A percentile compares a stretch with the other conserved stretches of the same genome.
phyloP scores from a whole-genome alignment of 75 land plant genomes.

The Pinus tabuliformis region DNA sequence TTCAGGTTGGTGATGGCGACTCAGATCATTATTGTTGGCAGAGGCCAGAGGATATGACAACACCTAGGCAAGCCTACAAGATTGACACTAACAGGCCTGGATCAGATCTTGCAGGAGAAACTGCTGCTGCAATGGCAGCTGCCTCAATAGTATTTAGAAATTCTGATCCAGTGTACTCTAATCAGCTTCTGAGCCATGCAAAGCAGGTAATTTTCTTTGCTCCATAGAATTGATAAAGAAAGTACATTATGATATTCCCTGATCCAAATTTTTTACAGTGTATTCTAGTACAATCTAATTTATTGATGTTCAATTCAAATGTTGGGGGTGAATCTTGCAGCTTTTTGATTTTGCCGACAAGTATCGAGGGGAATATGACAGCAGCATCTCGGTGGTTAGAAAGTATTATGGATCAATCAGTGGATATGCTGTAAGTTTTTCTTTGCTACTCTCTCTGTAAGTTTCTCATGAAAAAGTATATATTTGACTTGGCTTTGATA shows the following conservation, averaged over 20 bases:
- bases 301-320: too few species aligned
- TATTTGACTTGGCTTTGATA: too few species aligned
- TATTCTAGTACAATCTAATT: too few species aligned
- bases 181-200: slow-evolving; percentile 39
- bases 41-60: slow-evolving; percentile 73
- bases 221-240: too few species aligned
- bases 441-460: too few species aligned
- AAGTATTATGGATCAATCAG: slow-evolving; percentile 34
- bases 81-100: slow-evolving; percentile 47
- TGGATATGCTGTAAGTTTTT: slow-evolving; percentile 21
- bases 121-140: slow-evolving; percentile 76
- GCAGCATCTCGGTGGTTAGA: slow-evolving; percentile 28
- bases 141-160: slow-evolving; percentile 57
- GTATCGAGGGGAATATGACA: slow-evolving; percentile 40
- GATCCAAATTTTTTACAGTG: too few species aligned
- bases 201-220: slow-evolving; percentile 26
- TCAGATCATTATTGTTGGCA: slow-evolving; percentile 66
- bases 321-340: slow-evolving; percentile 19
- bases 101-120: slow-evolving; percentile 73
- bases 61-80: slow-evolving; percentile 43
- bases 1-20: slow-evolving; percentile 59
- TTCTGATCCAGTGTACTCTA: slow-evolving; percentile 35
- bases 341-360: slow-evolving; percentile 48
- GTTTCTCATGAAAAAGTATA: too few species aligned
- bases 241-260: too few species aligned